Evolutionary conservation across 306 rosid genomes (phyloP).

Genomic region (Spatholobus suberectus): DNA sequence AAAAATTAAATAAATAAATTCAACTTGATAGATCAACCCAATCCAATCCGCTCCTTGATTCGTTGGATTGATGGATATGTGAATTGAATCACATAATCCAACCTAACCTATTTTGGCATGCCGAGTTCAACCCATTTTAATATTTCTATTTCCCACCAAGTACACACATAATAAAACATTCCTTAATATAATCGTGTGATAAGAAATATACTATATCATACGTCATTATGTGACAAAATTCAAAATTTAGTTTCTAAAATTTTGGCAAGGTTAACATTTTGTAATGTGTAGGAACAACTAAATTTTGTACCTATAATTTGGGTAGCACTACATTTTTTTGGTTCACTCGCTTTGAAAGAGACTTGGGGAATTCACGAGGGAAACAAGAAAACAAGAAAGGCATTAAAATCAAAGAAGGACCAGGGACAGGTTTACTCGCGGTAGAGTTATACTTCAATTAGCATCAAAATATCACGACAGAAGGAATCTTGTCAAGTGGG

Average conservation of each 20-base stretch:
- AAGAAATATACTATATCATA: too few relatives aligned
- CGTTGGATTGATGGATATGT: too few relatives aligned
- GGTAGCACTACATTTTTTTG: conserved; percentile 2
- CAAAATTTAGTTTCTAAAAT: background rate
- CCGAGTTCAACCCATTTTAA: too few relatives aligned
- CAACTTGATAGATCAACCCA: too few relatives aligned
- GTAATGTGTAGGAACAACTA: background rate
- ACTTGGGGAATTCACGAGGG: background rate
- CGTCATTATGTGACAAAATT: background rate
- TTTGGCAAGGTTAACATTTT: background rate
- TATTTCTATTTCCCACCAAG: background rate
- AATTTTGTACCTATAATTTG: background rate
- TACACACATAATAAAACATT: background rate
- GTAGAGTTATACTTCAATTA: background rate
- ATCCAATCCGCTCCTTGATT: too few relatives aligned
- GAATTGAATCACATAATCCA: too few relatives aligned
- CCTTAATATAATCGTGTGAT: background rate
- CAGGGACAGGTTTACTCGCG: background rate
- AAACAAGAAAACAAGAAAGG: conserved; percentile 21
- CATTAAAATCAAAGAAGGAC: conserved; percentile 30
- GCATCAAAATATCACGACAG: conserved; percentile 33
- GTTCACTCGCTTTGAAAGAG: background rate
- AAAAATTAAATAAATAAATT: too few relatives aligned
- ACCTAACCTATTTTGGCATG: too few relatives aligned
- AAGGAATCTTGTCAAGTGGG: conserved; percentile 44